These are phyloP conservation scores for Madurella mycetomatis DNA, from an alignment of 2,329 filamentous ascomycete species.

Conservation along the genomic window DNA sequence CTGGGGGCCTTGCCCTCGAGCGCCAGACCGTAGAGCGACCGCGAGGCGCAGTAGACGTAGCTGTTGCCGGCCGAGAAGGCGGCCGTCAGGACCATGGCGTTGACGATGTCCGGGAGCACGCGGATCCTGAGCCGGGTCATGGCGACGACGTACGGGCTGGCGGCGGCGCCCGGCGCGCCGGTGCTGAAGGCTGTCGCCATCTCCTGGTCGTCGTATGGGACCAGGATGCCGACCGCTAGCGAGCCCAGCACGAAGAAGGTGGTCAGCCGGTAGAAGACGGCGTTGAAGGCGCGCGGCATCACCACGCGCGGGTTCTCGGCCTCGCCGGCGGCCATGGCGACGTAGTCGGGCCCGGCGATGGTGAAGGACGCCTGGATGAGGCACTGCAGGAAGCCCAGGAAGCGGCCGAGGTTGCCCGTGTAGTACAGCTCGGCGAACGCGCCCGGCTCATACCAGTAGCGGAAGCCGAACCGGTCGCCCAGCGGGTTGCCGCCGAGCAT, in stretches of 20 bases:
- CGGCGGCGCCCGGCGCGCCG: constrained; percentile 46
- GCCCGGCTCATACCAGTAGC: constrained; percentile 63
- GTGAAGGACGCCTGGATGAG: constrained; percentile 67
- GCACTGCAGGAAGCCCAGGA: constrained; percentile 71
- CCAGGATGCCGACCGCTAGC: constrained; percentile 55
- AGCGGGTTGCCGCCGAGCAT: constrained; percentile 80
- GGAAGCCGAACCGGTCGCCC: constrained; percentile 68
- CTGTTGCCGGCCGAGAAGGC: constrained; percentile 41
- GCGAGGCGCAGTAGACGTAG: constrained; percentile 48
- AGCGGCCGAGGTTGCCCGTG: constrained; percentile 62
- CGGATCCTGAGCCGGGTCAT: constrained; percentile 38
- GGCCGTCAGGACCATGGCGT: constrained; percentile 40
- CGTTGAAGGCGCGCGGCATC: constrained; percentile 66
- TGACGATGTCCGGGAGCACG: constrained; percentile 56
- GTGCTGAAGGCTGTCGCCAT: constrained; percentile 49
- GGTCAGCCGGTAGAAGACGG: constrained; percentile 68
- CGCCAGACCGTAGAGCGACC: constrained; percentile 48
- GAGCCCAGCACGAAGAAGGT: constrained; percentile 67
- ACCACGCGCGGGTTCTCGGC: constrained; percentile 60
- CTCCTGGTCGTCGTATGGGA: constrained; percentile 54
- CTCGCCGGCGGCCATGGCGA: constrained; percentile 53
- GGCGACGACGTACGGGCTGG: constrained; percentile 44
- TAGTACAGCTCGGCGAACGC: constrained; percentile 64
- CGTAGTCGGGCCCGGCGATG: constrained; percentile 62
- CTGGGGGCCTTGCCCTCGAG: constrained; percentile 44